Base-by-base conservation (phyloP, 805 yeast species). In the Priceomyces carsonii region DNA sequence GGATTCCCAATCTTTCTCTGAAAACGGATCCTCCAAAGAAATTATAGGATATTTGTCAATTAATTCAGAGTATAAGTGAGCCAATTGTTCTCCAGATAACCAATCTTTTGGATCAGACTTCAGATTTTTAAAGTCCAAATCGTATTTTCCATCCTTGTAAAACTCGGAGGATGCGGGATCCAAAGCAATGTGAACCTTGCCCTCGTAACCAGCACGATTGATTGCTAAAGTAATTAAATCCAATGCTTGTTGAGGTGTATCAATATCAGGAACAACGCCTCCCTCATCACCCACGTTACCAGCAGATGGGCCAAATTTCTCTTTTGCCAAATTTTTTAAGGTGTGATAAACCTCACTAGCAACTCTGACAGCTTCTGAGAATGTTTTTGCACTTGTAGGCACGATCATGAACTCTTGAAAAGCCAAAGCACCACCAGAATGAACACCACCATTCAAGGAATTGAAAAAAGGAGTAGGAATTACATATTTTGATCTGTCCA, bases 261-360 rank as follows among this genome's bases (percentile, higher is more conserved):
- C 33, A 17, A 50, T 23, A 31, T 47, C 35, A 26, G 56, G 53
- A n/a, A 51, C 54, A 33, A 49, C 47, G 14, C 57, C 57, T 38
- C 54, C 55, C 40, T 51, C 57, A 35, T 51, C 57, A 12, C 57
- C 54, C 16, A 50, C 57, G 34, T 51, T 50, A 16, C 57, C 53
- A 15, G 57, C 57, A 13, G 45, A 35, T 27, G 20, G 39, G 6
- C 55, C 57, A 37, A 48, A 50, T 29, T 40, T 38, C 40, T 44
- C 36, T 26, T 41, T 46, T 30, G 52, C 48, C 19, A 49, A 39
- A 14, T 33, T n/a, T 34, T 49, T 48, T 33, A 51, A 39, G 14
- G 18, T 33, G 37, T 51, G 56, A 36, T 51, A 51, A 18, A 51
- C 54, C 31, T 51, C 56, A 18, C 48, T 31, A 32, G 45, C 49